Evolutionary conservation across 2,329 filamentous ascomycete genomes (phyloP).

Genomic region (Hymenoscyphus infarciens): DNA sequence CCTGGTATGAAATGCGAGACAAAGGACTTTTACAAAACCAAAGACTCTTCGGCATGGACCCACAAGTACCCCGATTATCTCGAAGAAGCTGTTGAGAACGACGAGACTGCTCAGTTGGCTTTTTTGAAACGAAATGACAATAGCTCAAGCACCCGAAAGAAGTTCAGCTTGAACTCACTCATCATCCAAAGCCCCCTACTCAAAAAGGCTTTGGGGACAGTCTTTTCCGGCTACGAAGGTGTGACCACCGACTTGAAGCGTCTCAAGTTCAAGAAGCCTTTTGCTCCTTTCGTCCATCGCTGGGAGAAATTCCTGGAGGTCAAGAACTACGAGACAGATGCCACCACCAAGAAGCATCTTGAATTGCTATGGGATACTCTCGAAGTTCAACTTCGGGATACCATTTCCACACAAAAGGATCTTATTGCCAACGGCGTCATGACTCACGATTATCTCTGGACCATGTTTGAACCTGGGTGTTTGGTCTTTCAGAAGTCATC

Average conservation of each 20-base stretch:
- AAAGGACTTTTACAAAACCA: constrained; percentile 10
- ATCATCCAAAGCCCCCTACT: constrained; percentile 49
- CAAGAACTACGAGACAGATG: constrained; percentile 33
- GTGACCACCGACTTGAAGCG: constrained; percentile 45
- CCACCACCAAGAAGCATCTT: constrained; percentile 31
- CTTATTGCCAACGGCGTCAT: constrained; percentile 37
- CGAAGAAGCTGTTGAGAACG: constrained; percentile 10
- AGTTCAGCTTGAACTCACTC: constrained; percentile 9
- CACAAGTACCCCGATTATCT: constrained; percentile 12
- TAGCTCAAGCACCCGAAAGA: constrained; percentile 9
- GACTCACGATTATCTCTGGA: constrained; percentile 37
- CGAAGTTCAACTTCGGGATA: constrained; percentile 36
- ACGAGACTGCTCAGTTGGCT: constrained; percentile 9
- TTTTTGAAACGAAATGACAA: constrained; percentile 9
- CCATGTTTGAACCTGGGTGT: constrained; percentile 36
- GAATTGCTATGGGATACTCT: constrained; percentile 36
- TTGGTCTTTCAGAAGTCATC: constrained; percentile 10
- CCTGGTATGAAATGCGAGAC: constrained; percentile 12
- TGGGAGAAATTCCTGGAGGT: constrained; percentile 40
- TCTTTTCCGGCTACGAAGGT: constrained; percentile 47
- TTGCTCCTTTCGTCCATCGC: constrained; percentile 50
- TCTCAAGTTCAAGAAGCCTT: constrained; percentile 46
- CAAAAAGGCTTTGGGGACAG: constrained; percentile 42
- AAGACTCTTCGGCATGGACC: constrained; percentile 8
- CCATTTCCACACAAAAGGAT: constrained; percentile 35